Percentiles rank a stretch among this genome's conserved stretches.
Evolutionary conservation across 805 yeast genomes (phyloP).

Genomic region (Ogataea methanolica): DNA sequence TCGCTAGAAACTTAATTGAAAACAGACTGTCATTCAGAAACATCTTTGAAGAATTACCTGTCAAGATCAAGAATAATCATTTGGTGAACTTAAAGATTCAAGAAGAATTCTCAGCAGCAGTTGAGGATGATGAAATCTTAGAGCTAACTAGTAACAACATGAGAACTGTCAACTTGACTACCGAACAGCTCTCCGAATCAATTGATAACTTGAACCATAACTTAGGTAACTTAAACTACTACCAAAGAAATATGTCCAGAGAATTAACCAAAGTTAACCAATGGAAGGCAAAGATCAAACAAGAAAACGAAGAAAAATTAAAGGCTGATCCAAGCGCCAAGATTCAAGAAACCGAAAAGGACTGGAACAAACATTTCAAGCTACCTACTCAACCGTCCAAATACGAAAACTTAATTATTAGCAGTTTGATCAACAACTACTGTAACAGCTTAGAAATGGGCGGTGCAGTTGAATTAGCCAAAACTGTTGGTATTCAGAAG

Average conservation of each 20-base stretch:
- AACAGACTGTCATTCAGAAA: constrained; percentile 59
- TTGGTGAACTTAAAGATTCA: constrained; percentile 40
- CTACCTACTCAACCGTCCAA: constrained; percentile 74
- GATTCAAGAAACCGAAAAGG: constrained; percentile 47
- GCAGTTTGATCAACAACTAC: constrained; percentile 64
- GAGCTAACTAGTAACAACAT: constrained; percentile 37
- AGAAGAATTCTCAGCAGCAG: constrained; percentile 15
- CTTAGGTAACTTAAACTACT: constrained; percentile 75
- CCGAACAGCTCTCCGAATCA: constrained; percentile 62
- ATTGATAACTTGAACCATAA: constrained; percentile 74
- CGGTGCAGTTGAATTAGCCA: constrained; percentile 62
- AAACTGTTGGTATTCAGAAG: constrained; percentile 55
- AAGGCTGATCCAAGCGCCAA: constrained; percentile 48
- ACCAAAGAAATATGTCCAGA: constrained; percentile 69
- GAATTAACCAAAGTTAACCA: constrained; percentile 65
- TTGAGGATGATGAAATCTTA: constrained; percentile 23
- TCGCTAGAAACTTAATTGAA: constrained; percentile 56
- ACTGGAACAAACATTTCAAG: constrained; percentile 59
- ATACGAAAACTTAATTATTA: constrained; percentile 62
- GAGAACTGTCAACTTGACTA: constrained; percentile 38
- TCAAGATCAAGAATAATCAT: constrained; percentile 62
- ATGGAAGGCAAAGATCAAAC: constrained; percentile 68
- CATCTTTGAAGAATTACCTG: constrained; percentile 68
- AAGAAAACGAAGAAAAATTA: constrained; percentile 58
- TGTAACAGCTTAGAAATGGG: constrained; percentile 68